Base-by-base conservation (phyloP, 257 asterid species). In the Prunella vulgaris region DNA sequence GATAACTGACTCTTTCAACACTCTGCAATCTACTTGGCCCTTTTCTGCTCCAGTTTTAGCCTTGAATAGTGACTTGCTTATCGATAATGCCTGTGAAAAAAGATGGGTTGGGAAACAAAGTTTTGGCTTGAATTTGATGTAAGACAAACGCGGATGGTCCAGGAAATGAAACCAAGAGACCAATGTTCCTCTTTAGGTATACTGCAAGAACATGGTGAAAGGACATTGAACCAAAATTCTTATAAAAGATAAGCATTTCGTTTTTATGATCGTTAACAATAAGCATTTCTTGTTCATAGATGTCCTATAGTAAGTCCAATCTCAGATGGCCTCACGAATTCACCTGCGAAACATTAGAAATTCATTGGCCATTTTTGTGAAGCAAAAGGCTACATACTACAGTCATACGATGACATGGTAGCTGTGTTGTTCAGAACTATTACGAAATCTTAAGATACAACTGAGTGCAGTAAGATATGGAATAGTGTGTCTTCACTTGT, bases 41-140 rank as follows among this genome's bases (percentile, higher is more conserved):
- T 80, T 81, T 69, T 79, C 90, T 12, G 87, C 96, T 30, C 83
- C 85, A 60, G 38, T 38, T 81, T 84, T 89, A 15, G 95, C 95
- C 64, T 73, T 72, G 52, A 25, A 76, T 72, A 93, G 75, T 4
- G 97, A 89, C 52, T 71, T 72, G 24, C 88, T 83, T 60, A 90
- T 86, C 14, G 97, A 90, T 69, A 87, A 73, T 8, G 97, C 97
- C 99, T 93, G 88, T 60, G 44, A 27, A 33, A 33, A 60, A 12
- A 5, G 48, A 40, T 15, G 25, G 15, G 17, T 44, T 27, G 28
- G 17, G 7, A 15, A 33, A 32, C 28, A 3, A 33, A 4, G 33
- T 9, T 3, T 33, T 18, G 30, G 49, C 30, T 15, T 33, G 49
- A 60, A 60, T 60, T 3, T 14, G 22, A 5, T 13, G 17, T 0